These are phyloP conservation scores for Aureobasidium mangrovei DNA, from an alignment of 2,329 filamentous ascomycete species.

Conservation along the genomic window DNA sequence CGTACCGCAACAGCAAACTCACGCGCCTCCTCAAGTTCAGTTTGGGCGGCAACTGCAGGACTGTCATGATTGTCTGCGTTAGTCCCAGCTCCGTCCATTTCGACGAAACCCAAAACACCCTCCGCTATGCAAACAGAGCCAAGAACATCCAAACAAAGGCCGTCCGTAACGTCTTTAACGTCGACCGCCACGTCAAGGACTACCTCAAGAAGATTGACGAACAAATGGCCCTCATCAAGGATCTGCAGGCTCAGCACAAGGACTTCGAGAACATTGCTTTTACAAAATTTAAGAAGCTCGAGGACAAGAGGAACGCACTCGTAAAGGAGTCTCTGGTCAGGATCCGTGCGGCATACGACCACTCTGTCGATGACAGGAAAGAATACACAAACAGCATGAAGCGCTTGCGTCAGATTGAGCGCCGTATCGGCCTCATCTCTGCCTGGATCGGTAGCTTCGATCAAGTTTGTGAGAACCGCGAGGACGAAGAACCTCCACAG, in stretches of 20 bases:
- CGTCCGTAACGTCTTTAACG: conserved; percentile 97
- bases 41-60: conserved; percentile 94
- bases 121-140: conserved; percentile 92
- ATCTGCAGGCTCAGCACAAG: conserved; percentile 86
- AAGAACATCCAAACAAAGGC: conserved; percentile 99
- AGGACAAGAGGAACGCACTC: conserved; percentile 69
- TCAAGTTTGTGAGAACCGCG: conserved; percentile 61
- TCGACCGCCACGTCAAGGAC: conserved; percentile 98
- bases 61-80: conserved; percentile 98
- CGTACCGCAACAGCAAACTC: conserved; percentile 95
- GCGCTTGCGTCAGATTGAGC: conserved; percentile 71
- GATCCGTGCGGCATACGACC: conserved; percentile 74
- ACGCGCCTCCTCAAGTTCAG: conserved; percentile 95
- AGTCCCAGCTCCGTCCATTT: conserved; percentile 95
- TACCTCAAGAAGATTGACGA: conserved; percentile 99
- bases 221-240: conserved; percentile 93
- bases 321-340: conserved; percentile 70
- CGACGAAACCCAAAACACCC: conserved; percentile 95
- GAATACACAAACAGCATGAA: conserved; percentile 75
- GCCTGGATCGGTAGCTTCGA: conserved; percentile 93
- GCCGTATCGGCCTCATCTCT: conserved; percentile 76
- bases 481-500: conserved; percentile 56
- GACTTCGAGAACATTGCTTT: conserved; percentile 76
- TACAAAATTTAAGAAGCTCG: conserved; percentile 82
- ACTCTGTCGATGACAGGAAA: conserved; percentile 65